Evolutionary conservation across 2,329 filamentous ascomycete genomes (phyloP), one percentile per base, ranked within the genome.

Genomic region (Fusarium virguliforme): DNA sequence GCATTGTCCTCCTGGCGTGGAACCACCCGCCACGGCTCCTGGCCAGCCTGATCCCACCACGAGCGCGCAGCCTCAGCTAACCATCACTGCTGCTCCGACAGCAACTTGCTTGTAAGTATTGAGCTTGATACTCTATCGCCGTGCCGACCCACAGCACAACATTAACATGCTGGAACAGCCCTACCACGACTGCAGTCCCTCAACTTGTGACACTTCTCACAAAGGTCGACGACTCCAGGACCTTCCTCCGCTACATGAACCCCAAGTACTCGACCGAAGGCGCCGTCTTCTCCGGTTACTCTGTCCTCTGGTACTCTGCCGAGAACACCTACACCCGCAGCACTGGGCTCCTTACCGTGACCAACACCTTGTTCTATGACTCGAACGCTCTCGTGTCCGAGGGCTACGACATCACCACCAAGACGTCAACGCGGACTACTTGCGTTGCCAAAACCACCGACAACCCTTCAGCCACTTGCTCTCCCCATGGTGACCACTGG

Each of bases 81-180:
- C 43, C 6, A 48, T 48, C 26, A 48, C 43, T 9, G 43, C 43
- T 30, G 26, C 26, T 15, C 43, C 43, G 4, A 3, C 15, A 18
- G 30, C 43, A 48, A 48, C 43, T 30, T 48, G 43, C 26, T 48
- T 48, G 43, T 48, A 48, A 48, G 43, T 30, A 30, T 15, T 48
- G 26, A 24, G 2, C 28, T 48, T 18, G 18, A 18, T 18, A 18
- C 18, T 18, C 18, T 18, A 18, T 18, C 18, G 18, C 18, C 18
- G 28, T 4, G 15, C 24, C 28, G 5, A 48, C 13, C 6, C 26
- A 48, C 18, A 18, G 18, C 18, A 18, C 18, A 18, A 18, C 18
- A 18, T 18, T 18, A 18, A 18, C 18, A 18, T 18, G 18, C 18
- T 18, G 18, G 8, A 18, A 2, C 4, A 48, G 43, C 9, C 43